Base-by-base conservation (phyloP, 257 asterid species). In the Phtheirospermum japonicum region DNA sequence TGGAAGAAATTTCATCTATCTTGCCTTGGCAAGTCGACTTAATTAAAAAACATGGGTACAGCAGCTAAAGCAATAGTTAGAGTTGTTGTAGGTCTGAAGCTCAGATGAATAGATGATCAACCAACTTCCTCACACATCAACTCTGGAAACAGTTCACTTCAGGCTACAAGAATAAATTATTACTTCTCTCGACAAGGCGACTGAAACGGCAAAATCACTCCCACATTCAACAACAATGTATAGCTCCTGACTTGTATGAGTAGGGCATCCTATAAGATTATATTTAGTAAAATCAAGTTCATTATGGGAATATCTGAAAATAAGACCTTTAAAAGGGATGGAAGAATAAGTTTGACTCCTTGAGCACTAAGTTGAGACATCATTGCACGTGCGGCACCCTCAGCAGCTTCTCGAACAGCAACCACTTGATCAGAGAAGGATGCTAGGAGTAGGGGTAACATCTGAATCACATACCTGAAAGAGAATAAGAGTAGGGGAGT, bases 341-440 rank as follows among this genome's bases (percentile, higher is more conserved):
- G 99, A 71, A 92, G 95, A 79, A 92, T 86, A 46, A 89, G 95
- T 76, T 92, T 92, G 78, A 92, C 99, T 79, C 99, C 99, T 57
- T 83, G 97, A 76, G 86, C 96, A 75, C 85, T 89, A 59, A 92
- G 93, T 69, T 89, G 86, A 72, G 99, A 89, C 99, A 92, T 92
- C 99, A 92, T 92, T 53, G 99, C 97, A 66, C 99, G 99, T 68
- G 99, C 97, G 56, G 99, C 99, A 64, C 97, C 82, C 76, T 92
- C 99, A 59, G 99, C 96, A 69, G 96, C 99, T 59, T 92, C 99
- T 78, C 99, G 85, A 70, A 92, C 97, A 55, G 99, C 99, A 76
- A 89, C 63, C 58, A 92, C 99, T 86, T 72, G 99, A 75, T 92
- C 97, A 75, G 99, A 89, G 85, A 89, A 92, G 59, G 95, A 86